phyloP scores from a whole-genome alignment of 495 filamentous ascomycete species.

The Penicillium coffeae region DNA sequence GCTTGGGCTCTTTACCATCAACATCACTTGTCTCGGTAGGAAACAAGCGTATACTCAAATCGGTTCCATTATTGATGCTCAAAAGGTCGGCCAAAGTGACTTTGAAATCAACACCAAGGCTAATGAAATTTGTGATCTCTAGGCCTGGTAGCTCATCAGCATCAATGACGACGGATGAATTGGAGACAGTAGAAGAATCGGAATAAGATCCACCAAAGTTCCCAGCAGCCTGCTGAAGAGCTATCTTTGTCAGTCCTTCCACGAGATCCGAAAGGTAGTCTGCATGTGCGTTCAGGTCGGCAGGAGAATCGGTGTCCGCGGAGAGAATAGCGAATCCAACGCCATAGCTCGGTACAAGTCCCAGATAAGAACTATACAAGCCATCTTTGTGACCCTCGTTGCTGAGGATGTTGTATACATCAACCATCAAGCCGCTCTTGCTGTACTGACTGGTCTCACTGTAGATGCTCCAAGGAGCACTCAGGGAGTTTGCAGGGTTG shows the following conservation, averaged over 20 bases:
- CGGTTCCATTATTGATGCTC: slow-evolving; percentile 26
- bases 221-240: slow-evolving; percentile 38
- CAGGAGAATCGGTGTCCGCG: slow-evolving; percentile 24
- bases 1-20: slow-evolving; percentile 11
- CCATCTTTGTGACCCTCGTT: slow-evolving; percentile 34
- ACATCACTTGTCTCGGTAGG: slow-evolving; percentile 28
- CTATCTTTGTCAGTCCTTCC: slow-evolving; percentile 36
- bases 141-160: slow-evolving; percentile 43
- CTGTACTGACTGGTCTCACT: slow-evolving; percentile 18
- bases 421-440: slow-evolving; percentile 34
- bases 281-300: slow-evolving; percentile 23
- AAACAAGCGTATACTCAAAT: slow-evolving; percentile 43
- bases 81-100: slow-evolving; percentile 17
- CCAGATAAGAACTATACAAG: slow-evolving; percentile 43
- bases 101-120: slow-evolving; percentile 47
- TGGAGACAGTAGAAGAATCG: background rate
- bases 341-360: slow-evolving; percentile 47
- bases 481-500: slow-evolving; percentile 42
- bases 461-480: slow-evolving; percentile 40
- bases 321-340: slow-evolving; percentile 46
- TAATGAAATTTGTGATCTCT: slow-evolving; percentile 43
- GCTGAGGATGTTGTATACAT: slow-evolving; percentile 49
- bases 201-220: slow-evolving; percentile 43
- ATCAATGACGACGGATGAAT: slow-evolving; percentile 28
- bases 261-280: slow-evolving; percentile 34